Conservation (phyloP, 2,329 filamentous ascomycete genomes). For the Penicillium sp. region DNA sequence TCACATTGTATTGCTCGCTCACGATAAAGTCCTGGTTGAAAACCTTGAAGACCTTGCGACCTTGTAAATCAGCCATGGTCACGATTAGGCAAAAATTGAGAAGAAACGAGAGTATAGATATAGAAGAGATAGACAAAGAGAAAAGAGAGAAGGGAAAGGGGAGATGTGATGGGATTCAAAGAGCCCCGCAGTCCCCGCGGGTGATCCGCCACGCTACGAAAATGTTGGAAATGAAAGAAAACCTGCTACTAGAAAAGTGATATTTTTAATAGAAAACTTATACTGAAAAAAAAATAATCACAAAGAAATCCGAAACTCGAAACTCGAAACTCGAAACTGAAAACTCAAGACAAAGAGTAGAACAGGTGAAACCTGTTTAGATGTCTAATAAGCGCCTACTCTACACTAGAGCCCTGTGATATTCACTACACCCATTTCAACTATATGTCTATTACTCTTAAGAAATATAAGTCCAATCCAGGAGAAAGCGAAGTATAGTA, state of each 20-base stretch:
- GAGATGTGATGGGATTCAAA: slow-evolving; percentile 23
- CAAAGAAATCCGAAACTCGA: no score
- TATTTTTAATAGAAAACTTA: no score
- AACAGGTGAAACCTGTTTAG: no score
- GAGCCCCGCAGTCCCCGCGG: slow-evolving; percentile 26
- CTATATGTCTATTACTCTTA: no score
- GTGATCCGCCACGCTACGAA: slow-evolving; percentile 14
- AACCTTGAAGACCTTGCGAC: slow-evolving; percentile 95
- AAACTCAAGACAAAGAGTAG: neutral
- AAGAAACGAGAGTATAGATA: neutral
- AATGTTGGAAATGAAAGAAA: neutral
- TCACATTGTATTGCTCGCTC: slow-evolving; percentile 96
- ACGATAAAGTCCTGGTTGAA: slow-evolving; percentile 99
- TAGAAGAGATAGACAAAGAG: neutral
- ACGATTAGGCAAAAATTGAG: neutral
- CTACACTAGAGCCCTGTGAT: no score
- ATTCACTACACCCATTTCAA: no score
- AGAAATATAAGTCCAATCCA: no score
- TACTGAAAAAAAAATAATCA: no score
- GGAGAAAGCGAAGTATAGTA: no score
- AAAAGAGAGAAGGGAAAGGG: slow-evolving; percentile 10
- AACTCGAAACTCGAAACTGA: no score
- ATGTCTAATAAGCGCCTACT: no score
- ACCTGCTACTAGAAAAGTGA: neutral
- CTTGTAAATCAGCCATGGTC: slow-evolving; percentile 59